Percentiles rank a stretch among this genome's conserved stretches.
Conservation (phyloP, 2,329 filamentous ascomycete species). For the Botrytis fragariae region DNA sequence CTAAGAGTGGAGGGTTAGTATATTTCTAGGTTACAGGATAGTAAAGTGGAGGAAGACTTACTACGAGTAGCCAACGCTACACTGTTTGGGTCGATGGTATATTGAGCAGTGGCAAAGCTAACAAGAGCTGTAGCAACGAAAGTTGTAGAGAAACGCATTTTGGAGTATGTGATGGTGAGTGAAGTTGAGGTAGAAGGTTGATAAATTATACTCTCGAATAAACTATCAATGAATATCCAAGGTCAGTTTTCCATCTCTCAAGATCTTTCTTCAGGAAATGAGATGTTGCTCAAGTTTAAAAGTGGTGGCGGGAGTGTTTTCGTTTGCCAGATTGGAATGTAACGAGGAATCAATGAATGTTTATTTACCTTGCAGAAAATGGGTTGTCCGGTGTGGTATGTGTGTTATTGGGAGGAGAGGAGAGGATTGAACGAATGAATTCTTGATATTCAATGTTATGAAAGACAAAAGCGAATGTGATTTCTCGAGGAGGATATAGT, state of each 20-base stretch:
- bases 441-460: background rate
- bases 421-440: background rate
- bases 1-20: conserved; percentile 40
- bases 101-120: conserved; percentile 47
- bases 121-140: conserved; percentile 51
- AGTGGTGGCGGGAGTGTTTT: conserved; percentile 17
- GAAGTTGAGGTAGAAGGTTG: background rate
- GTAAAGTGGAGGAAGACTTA: conserved; percentile 22
- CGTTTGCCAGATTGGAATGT: conserved; percentile 15
- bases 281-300: conserved; percentile 18
- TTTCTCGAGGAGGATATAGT: background rate
- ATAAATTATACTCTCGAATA: background rate
- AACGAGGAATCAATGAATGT: conserved; percentile 14
- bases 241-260: background rate
- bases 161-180: conserved; percentile 1
- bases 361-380: conserved; percentile 16
- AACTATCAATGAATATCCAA: background rate
- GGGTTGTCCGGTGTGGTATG: background rate
- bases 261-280: background rate
- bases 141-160: conserved; percentile 53
- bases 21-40: background rate
- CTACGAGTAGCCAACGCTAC: conserved; percentile 51
- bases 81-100: conserved; percentile 60
- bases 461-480: conserved; percentile 14
- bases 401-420: background rate